phyloP scores from a whole-genome alignment of 2,329 filamentous ascomycete species.

The Setomelanomma holmii region DNA sequence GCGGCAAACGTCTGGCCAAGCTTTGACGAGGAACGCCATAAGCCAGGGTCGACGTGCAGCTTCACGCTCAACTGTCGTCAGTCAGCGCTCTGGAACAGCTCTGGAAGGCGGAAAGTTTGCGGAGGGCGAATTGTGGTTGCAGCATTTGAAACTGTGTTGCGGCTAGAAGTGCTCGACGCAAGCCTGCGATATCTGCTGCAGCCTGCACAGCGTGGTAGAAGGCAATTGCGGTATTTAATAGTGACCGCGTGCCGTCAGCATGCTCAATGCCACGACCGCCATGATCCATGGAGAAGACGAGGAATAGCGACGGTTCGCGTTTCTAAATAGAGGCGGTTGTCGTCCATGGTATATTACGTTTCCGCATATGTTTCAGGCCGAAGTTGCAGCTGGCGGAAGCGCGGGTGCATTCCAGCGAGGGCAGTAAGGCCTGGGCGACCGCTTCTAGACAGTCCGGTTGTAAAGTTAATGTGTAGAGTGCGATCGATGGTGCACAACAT shows the following conservation, averaged over 20 bases:
- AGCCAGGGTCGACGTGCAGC: slow-evolving; percentile 6
- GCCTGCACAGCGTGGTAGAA: slow-evolving; percentile 8
- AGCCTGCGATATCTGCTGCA: slow-evolving; percentile 16
- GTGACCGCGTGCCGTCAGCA: slow-evolving; percentile 7
- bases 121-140: slow-evolving; percentile 5
- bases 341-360: slow-evolving; percentile 1
- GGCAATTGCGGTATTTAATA: slow-evolving; percentile 28
- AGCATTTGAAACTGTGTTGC: neutral
- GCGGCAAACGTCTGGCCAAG: slow-evolving; percentile 18
- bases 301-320: slow-evolving; percentile 13
- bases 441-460: neutral
- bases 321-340: slow-evolving; percentile 6
- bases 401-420: slow-evolving; percentile 1
- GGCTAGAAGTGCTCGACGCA: slow-evolving; percentile 8
- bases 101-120: neutral
- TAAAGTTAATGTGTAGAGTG: slow-evolving; percentile 11
- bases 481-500: slow-evolving; percentile 19
- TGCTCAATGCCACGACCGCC: slow-evolving; percentile 10
- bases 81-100: slow-evolving; percentile 1
- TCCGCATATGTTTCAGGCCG: neutral
- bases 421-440: neutral
- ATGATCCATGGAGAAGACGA: slow-evolving; percentile 2
- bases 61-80: slow-evolving; percentile 8
- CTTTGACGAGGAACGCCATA: slow-evolving; percentile 11
- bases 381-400: neutral